Conservation (phyloP, 176 grass and related monocot species). For the Phyllostachys edulis region DNA sequence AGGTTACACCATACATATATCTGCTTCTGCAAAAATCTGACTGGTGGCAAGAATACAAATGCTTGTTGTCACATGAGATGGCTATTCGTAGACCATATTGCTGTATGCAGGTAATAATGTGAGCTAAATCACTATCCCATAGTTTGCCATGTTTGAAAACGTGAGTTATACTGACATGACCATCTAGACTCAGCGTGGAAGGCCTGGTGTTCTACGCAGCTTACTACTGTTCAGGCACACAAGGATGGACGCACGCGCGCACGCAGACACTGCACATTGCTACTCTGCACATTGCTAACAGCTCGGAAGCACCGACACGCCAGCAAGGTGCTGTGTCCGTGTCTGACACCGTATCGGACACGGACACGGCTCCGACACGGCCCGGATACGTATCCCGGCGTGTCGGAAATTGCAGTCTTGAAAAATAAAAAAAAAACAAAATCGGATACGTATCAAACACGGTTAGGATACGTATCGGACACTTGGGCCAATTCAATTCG, state of each 20-base stretch:
- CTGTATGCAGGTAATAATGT: constrained; percentile 71
- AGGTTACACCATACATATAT: constrained; percentile 78
- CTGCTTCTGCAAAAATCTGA: constrained; percentile 55
- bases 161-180: neutral
- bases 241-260: neutral
- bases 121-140: neutral
- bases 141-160: neutral
- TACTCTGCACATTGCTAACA: neutral
- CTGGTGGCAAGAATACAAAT: constrained; percentile 84
- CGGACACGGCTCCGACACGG: no score
- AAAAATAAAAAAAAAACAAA: no score
- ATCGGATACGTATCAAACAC: no score
- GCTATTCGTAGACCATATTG: constrained; percentile 61
- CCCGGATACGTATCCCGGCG: no score
- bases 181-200: constrained; percentile 9
- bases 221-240: neutral
- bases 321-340: no score
- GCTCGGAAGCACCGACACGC: no score
- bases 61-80: constrained; percentile 45
- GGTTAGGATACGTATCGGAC: no score
- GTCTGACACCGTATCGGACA: no score
- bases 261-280: neutral
- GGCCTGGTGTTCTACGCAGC: neutral
- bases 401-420: no score
- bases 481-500: no score